These are phyloP conservation scores for Cercospora sojina DNA, from an alignment of 2,329 filamentous ascomycete genomes.

Conservation along the genomic window DNA sequence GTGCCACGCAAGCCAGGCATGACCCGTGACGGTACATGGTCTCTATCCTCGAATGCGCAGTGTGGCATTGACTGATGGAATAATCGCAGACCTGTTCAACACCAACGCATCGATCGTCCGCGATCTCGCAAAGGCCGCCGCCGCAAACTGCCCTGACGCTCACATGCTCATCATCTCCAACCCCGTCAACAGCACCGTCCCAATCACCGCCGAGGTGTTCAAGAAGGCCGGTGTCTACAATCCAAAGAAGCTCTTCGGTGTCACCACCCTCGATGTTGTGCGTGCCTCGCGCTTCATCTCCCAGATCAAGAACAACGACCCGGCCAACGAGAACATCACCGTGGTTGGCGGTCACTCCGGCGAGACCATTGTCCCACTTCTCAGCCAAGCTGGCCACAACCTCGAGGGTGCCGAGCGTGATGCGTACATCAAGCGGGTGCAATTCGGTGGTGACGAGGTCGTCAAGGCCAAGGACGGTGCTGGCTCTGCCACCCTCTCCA, in stretches of 20 bases:
- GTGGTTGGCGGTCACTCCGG: slow-evolving; percentile 97
- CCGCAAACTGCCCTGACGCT: slow-evolving; percentile 83
- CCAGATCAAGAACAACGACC: slow-evolving; percentile 87
- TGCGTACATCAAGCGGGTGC: slow-evolving; percentile 85
- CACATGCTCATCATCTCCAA: slow-evolving; percentile 98
- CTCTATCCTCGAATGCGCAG: neutral
- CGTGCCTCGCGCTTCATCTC: slow-evolving; percentile 97
- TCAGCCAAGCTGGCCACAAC: slow-evolving; percentile 89
- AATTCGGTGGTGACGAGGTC: slow-evolving; percentile 98
- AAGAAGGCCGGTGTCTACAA: slow-evolving; percentile 96
- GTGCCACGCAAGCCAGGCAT: slow-evolving; percentile 99
- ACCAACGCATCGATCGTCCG: slow-evolving; percentile 99
- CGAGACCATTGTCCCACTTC: slow-evolving; percentile 96
- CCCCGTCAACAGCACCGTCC: slow-evolving; percentile 98
- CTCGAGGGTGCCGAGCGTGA: slow-evolving; percentile 73
- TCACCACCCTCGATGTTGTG: slow-evolving; percentile 98
- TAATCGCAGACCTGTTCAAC: slow-evolving; percentile 84
- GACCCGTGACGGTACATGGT: slow-evolving; percentile 78
- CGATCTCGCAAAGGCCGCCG: slow-evolving; percentile 92
- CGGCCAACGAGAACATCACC: slow-evolving; percentile 88
- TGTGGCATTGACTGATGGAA: neutral
- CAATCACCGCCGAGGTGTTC: slow-evolving; percentile 95
- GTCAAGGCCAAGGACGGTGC: slow-evolving; percentile 98
- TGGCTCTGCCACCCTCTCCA: slow-evolving; percentile 94
- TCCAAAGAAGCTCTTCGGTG: slow-evolving; percentile 98